Evolutionary conservation across 2,329 filamentous ascomycete species (phyloP).

Genomic region (Exophiala sp.): DNA sequence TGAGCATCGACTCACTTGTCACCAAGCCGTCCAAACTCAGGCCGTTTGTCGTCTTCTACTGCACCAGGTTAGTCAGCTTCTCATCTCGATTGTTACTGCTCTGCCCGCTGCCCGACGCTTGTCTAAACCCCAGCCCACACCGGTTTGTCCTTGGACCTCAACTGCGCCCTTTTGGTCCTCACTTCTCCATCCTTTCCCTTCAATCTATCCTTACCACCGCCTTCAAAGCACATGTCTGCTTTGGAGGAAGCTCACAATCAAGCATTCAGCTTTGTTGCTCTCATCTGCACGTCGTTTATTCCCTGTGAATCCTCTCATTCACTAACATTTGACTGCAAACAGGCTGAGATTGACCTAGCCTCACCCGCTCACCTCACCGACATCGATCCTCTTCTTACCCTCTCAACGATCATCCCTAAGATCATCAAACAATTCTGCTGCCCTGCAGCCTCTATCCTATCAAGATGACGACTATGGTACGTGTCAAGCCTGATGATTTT

Average conservation of each 20-base stretch:
- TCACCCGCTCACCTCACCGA: slow-evolving; percentile 7
- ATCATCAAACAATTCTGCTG: slow-evolving; percentile 8
- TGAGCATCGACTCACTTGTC: slow-evolving; percentile 26
- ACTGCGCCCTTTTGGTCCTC: background rate
- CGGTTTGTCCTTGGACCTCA: slow-evolving; percentile 3
- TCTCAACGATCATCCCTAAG: background rate
- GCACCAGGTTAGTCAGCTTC: slow-evolving; percentile 18
- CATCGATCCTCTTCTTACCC: background rate
- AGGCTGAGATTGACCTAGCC: slow-evolving; percentile 24
- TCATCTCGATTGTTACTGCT: background rate
- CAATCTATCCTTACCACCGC: background rate
- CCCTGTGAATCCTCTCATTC: slow-evolving; percentile 6
- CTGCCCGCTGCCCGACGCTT: slow-evolving; percentile 2
- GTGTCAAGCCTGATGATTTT: slow-evolving; percentile 25
- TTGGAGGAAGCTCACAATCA: background rate
- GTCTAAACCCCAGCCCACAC: slow-evolving; percentile 13
- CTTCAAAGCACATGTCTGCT: background rate
- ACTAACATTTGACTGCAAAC: slow-evolving; percentile 16
- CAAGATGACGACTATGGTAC: slow-evolving; percentile 64
- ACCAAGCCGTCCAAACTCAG: slow-evolving; percentile 2
- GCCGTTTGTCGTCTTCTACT: slow-evolving; percentile 5
- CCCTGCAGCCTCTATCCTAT: slow-evolving; percentile 16
- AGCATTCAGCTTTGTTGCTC: background rate
- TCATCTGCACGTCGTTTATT: background rate
- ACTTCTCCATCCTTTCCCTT: background rate